Conservation (phyloP, 768 basidiomycete genomes). For the Asterophora lycoperdoides region DNA sequence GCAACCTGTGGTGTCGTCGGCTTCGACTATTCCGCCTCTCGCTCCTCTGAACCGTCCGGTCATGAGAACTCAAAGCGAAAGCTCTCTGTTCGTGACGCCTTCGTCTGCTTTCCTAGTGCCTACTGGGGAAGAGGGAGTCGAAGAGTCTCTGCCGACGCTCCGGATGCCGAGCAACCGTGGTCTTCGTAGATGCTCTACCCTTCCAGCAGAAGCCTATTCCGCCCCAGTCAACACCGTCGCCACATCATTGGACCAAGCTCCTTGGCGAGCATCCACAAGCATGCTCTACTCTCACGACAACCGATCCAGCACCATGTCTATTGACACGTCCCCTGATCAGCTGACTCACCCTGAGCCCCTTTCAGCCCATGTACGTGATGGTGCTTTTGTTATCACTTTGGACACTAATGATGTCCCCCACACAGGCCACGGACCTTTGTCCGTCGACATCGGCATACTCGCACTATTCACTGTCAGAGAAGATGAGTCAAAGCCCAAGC, state of each 20-base stretch:
- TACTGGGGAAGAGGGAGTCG: slow-evolving; percentile 12
- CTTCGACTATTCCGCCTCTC: slow-evolving; percentile 16
- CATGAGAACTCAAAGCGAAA: slow-evolving; percentile 50
- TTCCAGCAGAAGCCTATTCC: slow-evolving; percentile 32
- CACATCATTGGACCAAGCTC: not conserved
- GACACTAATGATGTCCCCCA: not conserved
- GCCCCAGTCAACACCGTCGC: not conserved
- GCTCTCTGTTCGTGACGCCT: slow-evolving; percentile 22
- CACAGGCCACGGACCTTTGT: slow-evolving; percentile 1
- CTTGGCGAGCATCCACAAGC: slow-evolving; percentile 1
- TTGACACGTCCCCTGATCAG: slow-evolving; percentile 3
- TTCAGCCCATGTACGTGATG: slow-evolving; percentile 1
- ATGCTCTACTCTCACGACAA: not conserved
- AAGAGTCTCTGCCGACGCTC: not conserved
- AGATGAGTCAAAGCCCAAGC: slow-evolving; percentile 31
- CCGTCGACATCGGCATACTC: slow-evolving; percentile 2
- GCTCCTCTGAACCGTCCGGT: slow-evolving; percentile 32
- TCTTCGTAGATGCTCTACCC: slow-evolving; percentile 39
- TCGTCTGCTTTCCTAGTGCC: slow-evolving; percentile 22
- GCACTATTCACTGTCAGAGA: slow-evolving; percentile 7
- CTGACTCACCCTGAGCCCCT: not conserved
- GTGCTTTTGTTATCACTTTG: not conserved
- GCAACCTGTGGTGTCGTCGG: slow-evolving; percentile 27
- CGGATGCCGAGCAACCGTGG: slow-evolving; percentile 8
- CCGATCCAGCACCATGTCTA: too few relatives aligned